Evolutionary conservation across 306 rosid genomes (phyloP).

Genomic region (Purshia tridentata): DNA sequence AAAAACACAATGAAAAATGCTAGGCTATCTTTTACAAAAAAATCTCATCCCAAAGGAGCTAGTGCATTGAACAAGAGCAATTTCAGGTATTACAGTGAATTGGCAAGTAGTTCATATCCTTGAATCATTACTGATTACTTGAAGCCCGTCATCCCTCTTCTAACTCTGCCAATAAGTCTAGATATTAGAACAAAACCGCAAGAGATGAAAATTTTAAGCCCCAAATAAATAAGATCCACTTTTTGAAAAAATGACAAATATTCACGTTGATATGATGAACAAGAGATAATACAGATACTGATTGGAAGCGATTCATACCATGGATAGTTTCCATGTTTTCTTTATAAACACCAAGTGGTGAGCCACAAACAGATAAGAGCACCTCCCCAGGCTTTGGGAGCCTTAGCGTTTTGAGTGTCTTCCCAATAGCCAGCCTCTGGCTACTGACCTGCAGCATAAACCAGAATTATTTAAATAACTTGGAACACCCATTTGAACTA

Average conservation of each 20-base stretch:
- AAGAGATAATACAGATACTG: background rate
- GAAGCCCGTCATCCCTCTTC: conserved; percentile 21
- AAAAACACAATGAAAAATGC: background rate
- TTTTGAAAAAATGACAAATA: too few species aligned
- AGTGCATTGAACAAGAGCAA: background rate
- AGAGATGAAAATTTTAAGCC: too few species aligned
- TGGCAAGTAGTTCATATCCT: background rate
- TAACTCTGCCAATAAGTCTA: conserved; percentile 14
- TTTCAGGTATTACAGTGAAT: background rate
- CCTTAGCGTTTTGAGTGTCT: conserved; percentile 66
- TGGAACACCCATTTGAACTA: background rate
- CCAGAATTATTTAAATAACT: background rate
- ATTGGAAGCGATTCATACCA: conserved; percentile 37
- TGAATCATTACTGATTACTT: background rate
- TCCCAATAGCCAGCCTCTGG: conserved; percentile 70
- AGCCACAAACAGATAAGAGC: conserved; percentile 81
- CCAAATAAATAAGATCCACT: too few species aligned
- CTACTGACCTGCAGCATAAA: conserved; percentile 47
- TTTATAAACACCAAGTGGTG: conserved; percentile 78
- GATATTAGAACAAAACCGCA: too few species aligned
- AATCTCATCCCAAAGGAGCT: background rate
- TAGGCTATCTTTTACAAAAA: background rate
- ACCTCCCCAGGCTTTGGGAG: conserved; percentile 79
- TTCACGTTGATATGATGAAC: background rate
- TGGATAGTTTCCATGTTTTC: conserved; percentile 81